phyloP scores from a whole-genome alignment of 1,284 basidiomycete species.

The Naganishia cerealis region DNA sequence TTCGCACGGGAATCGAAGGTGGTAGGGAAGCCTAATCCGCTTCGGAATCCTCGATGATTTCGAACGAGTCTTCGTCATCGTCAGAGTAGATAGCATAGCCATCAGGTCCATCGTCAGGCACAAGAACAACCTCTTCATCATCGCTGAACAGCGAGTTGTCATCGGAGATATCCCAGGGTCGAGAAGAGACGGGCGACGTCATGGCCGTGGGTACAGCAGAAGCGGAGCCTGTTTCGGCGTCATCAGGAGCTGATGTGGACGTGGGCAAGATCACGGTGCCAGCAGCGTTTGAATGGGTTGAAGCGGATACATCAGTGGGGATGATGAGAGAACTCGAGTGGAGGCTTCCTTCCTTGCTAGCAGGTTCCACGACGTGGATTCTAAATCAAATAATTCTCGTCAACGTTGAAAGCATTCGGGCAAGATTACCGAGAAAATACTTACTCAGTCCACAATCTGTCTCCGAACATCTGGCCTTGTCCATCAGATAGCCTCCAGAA shows the following conservation, averaged over 20 bases:
- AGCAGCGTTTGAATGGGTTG: not conserved
- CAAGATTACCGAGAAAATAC: not conserved
- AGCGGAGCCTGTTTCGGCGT: slow-evolving; percentile 7
- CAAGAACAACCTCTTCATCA: slow-evolving; percentile 20
- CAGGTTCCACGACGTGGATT: slow-evolving; percentile 29
- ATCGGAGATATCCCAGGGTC: slow-evolving; percentile 12
- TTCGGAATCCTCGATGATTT: slow-evolving; percentile 27
- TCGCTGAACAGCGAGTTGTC: slow-evolving; percentile 28
- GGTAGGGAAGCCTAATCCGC: slow-evolving; percentile 1
- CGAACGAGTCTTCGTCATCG: slow-evolving; percentile 25
- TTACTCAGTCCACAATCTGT: slow-evolving; percentile 33
- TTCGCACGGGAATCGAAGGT: not conserved
- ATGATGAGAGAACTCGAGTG: slow-evolving; percentile 29
- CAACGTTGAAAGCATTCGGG: not conserved
- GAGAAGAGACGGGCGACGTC: slow-evolving; percentile 19
- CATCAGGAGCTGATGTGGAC: not conserved
- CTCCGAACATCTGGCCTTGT: slow-evolving; percentile 30
- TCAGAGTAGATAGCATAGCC: slow-evolving; percentile 13
- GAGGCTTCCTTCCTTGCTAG: slow-evolving; percentile 12
- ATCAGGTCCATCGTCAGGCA: not conserved
- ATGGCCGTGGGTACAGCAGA: slow-evolving; percentile 8
- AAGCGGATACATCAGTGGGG: slow-evolving; percentile 9
- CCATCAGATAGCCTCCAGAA: slow-evolving; percentile 28
- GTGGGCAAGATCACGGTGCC: not conserved
- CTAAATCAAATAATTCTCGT: slow-evolving; percentile 1